Percentiles rank a stretch among this genome's conserved stretches.
Evolutionary conservation across 2,329 filamentous ascomycete genomes (phyloP).

Genomic region (Fusarium succisae): DNA sequence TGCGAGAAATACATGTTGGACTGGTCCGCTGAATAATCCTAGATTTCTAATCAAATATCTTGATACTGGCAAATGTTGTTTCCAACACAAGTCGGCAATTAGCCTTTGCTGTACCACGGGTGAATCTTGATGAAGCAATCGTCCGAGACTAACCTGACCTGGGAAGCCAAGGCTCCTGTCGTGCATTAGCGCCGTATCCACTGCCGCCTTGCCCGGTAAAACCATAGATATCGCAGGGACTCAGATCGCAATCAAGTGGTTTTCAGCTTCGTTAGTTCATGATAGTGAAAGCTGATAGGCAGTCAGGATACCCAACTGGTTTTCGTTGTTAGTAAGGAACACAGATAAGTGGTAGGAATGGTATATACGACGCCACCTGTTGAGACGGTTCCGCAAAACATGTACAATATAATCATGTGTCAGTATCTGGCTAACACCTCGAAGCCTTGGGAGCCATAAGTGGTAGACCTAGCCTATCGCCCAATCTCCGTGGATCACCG

Average conservation of each 20-base stretch:
- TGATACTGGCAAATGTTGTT: background rate
- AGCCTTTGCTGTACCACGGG: background rate
- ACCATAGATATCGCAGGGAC: background rate
- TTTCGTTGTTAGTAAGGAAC: background rate
- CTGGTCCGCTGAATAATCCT: background rate
- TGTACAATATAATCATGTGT: background rate
- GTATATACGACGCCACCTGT: background rate
- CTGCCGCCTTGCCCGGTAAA: background rate
- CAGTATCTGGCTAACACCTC: background rate
- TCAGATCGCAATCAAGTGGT: background rate
- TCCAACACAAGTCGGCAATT: background rate
- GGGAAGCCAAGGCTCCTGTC: background rate
- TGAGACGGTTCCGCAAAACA: background rate
- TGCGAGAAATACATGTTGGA: background rate
- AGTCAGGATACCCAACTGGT: accelerated
- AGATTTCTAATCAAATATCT: background rate
- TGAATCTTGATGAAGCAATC: background rate
- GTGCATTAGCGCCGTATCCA: background rate
- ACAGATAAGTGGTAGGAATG: background rate
- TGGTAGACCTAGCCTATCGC: background rate
- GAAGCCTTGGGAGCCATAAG: background rate
- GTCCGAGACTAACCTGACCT: background rate
- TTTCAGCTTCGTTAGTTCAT: background rate
- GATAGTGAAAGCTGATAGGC: background rate
- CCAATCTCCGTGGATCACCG: background rate